Evolutionary conservation across 108 stramenopile genomes (phyloP).

Genomic region (Stephanodiscus minutulus): DNA sequence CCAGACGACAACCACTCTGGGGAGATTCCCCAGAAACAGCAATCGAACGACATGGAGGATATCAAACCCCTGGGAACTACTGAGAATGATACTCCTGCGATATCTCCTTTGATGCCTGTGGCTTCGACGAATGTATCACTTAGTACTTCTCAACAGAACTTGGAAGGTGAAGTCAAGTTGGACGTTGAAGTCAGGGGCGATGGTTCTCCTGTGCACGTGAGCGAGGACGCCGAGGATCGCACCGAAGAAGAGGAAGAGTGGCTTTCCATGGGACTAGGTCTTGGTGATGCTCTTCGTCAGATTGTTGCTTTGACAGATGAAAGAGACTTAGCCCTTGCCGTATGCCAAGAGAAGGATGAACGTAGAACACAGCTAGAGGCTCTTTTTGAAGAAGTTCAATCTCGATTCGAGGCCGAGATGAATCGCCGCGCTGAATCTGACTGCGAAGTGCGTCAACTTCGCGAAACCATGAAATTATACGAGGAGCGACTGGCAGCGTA

Average conservation of each 20-base stretch:
- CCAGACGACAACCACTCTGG: background rate
- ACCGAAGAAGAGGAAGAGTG: conserved; percentile 50
- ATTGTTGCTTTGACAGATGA: conserved; percentile 49
- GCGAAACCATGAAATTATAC: conserved; percentile 24
- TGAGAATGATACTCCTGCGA: background rate
- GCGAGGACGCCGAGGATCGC: conserved; percentile 4
- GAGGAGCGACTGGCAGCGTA: conserved; percentile 34
- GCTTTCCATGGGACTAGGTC: conserved; percentile 40
- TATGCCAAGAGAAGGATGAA: conserved; percentile 38
- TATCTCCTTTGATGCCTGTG: background rate
- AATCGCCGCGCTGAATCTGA: conserved; percentile 44
- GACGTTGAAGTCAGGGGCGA: background rate
- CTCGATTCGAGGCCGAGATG: conserved; percentile 67
- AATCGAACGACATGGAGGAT: background rate
- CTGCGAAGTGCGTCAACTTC: conserved; percentile 20
- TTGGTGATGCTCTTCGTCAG: conserved; percentile 49
- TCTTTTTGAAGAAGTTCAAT: conserved; percentile 66
- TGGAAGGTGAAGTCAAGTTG: background rate
- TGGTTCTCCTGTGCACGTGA: background rate
- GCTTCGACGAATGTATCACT: background rate
- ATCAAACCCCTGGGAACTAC: background rate
- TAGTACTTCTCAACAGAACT: background rate
- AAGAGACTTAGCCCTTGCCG: conserved; percentile 36
- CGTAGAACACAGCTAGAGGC: conserved; percentile 27
- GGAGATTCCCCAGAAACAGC: background rate